A percentile compares a stretch with the other conserved stretches of the same genome.
phyloP scores from a whole-genome alignment of 768 basidiomycete genomes.

The Mycena alexandri region DNA sequence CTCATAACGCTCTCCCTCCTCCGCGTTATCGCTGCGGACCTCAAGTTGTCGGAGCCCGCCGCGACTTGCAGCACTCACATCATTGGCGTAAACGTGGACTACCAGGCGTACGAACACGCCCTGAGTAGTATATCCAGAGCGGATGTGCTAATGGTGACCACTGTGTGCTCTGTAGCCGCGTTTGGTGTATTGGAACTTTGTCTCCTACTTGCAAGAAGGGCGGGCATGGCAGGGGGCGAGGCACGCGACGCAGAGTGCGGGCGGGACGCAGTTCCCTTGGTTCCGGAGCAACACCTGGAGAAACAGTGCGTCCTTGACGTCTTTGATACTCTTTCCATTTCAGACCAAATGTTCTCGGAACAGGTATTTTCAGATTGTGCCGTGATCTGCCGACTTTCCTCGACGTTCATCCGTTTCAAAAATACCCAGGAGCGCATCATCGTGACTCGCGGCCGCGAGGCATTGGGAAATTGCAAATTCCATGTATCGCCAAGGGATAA shows the following conservation, averaged over 20 bases:
- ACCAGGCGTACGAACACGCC: not conserved
- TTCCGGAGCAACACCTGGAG: conserved; percentile 19
- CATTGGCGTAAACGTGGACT: not conserved
- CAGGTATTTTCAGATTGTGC: no score
- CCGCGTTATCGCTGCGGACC: conserved; percentile 15
- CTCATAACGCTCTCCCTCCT: conserved; percentile 31
- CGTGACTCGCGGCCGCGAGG: no score
- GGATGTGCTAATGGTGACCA: conserved; percentile 26
- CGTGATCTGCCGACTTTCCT: no score
- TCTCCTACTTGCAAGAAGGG: conserved; percentile 9
- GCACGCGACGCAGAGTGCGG: conserved; percentile 9
- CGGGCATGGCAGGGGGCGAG: not conserved
- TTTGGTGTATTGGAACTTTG: conserved; percentile 21
- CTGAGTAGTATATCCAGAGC: not conserved
- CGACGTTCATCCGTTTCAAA: no score
- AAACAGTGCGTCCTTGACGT: conserved; percentile 10
- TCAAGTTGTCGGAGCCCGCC: not conserved
- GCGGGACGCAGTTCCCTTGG: not conserved
- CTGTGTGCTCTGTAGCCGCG: conserved; percentile 10
- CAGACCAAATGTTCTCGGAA: no score
- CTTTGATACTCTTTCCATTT: no score
- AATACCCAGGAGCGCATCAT: no score
- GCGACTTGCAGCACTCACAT: not conserved
- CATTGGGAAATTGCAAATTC: no score
- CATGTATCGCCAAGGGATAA: no score